A percentile compares a stretch with the other conserved stretches of the same genome.
Conservation (phyloP, 2,329 filamentous ascomycete genomes). For the Neonectria ditissima region DNA sequence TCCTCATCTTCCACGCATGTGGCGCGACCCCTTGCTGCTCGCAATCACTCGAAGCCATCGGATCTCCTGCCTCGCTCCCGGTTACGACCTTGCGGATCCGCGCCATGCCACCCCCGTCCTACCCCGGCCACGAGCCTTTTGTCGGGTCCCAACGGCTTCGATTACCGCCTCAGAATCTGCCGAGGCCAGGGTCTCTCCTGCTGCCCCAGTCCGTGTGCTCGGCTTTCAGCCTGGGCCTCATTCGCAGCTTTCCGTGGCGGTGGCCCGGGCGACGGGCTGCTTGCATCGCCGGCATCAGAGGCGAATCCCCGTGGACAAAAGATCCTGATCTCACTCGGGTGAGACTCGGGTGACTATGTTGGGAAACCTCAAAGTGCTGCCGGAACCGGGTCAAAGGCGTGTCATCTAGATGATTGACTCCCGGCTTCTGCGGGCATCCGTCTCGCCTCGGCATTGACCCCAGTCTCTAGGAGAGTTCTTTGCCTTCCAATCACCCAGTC, state of each 20-base stretch:
- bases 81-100: neutral
- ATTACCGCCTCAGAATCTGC: neutral
- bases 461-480: neutral
- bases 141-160: slow-evolving; percentile 4
- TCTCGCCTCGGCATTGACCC: neutral
- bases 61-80: slow-evolving; percentile 1
- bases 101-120: slow-evolving; percentile 10
- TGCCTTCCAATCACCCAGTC: neutral
- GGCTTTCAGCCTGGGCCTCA: neutral
- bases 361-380: neutral
- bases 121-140: slow-evolving; percentile 1
- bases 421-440: neutral
- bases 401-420: neutral
- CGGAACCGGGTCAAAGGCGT: neutral
- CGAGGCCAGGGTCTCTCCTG: neutral
- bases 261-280: slow-evolving; percentile 10
- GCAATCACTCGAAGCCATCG: neutral
- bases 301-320: neutral
- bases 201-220: neutral
- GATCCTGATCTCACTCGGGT: neutral
- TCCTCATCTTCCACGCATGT: slow-evolving; percentile 5
- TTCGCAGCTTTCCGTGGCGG: slow-evolving; percentile 3
- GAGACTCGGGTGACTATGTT: neutral
- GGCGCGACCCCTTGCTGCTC: neutral
- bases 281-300: slow-evolving; percentile 4